Base-by-base conservation (phyloP, 148 eudicot species). In the Rhododendron ferrugineum region DNA sequence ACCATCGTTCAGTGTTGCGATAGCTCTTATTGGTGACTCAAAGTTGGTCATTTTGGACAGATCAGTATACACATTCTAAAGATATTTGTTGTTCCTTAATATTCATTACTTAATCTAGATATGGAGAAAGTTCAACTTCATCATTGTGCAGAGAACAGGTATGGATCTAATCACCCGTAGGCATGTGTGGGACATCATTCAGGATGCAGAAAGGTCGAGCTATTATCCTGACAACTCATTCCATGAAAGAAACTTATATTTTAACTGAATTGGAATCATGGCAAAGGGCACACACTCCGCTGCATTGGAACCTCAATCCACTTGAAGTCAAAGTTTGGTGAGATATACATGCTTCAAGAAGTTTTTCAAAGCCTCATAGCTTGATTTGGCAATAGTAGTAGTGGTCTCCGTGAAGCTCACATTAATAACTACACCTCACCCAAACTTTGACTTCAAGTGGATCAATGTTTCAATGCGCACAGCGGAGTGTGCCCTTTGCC, bases 221-320 rank as follows among this genome's bases (percentile, higher is more conserved):
- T 11, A 90, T 96, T 28, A 86, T 96, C 82, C 89, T 96, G 26
- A 93, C 98, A 14, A 96, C 98, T 58, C 98, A 96, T 84, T 96
- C 98, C 11, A 93, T 93, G 98, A 97, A 93, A 90, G 98, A 96
- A 89, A 98, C 97, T 28, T 97, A 96, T 60, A 90, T 93, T 58
- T 85, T 96, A 98, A 96, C 66, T 92, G 97, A 4, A 92, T 96
- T 32, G 97, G 97, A 77, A 93, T 96, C 86, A 91, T 96, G 97
- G 95, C 98, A 40, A 96, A 94, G 85, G 98, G 98, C 28, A 92
- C 28, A 92, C 91, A 83, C 97, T 96, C 66, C 94, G 93, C 50
- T 96, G 5, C 18, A 52, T 52, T 2, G 20, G 56, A 52, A 14
- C 56, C 0, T 52, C 56, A 1, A 0, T 14, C 18, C 14, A 3